Evolutionary conservation across 2,329 filamentous ascomycete genomes (phyloP).

Genomic region (Aspergillus sp.): DNA sequence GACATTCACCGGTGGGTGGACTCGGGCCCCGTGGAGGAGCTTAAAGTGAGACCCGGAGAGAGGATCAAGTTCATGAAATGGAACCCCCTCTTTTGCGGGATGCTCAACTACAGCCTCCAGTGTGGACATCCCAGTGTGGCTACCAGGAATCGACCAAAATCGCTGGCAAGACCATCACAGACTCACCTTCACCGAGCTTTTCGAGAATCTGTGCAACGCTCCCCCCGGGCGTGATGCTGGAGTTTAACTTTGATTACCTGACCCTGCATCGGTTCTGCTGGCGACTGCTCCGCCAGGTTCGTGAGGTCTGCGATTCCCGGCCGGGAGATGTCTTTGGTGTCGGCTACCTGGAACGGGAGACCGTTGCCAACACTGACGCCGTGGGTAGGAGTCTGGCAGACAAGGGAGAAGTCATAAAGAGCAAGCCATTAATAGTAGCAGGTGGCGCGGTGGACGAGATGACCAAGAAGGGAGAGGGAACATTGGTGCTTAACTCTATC

Average conservation of each 20-base stretch:
- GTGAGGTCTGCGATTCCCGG: slow-evolving; percentile 26
- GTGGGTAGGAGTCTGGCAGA: background rate
- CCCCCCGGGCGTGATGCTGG: slow-evolving; percentile 33
- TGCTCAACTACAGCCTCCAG: slow-evolving; percentile 39
- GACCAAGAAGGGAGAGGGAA: background rate
- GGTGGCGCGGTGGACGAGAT: background rate
- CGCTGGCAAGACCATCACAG: background rate
- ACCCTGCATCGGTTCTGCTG: slow-evolving; percentile 43
- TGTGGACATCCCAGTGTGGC: slow-evolving; percentile 18
- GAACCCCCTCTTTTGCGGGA: slow-evolving; percentile 42
- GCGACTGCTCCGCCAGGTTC: slow-evolving; percentile 36
- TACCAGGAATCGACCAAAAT: slow-evolving; percentile 19
- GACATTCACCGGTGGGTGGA: background rate
- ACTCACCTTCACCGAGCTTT: slow-evolving; percentile 25
- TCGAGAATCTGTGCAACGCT: slow-evolving; percentile 27
- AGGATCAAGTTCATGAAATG: slow-evolving; percentile 32
- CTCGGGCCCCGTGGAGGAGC: background rate
- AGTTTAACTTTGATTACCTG: slow-evolving; percentile 48
- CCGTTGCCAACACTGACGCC: slow-evolving; percentile 16
- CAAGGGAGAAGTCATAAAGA: background rate
- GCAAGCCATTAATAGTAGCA: background rate
- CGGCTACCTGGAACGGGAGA: slow-evolving; percentile 40
- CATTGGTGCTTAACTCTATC: background rate
- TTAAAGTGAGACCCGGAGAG: background rate
- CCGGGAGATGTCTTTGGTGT: slow-evolving; percentile 35